phyloP scores from a whole-genome alignment of 768 basidiomycete genomes.

The Coprinopsis marcescibilis region DNA sequence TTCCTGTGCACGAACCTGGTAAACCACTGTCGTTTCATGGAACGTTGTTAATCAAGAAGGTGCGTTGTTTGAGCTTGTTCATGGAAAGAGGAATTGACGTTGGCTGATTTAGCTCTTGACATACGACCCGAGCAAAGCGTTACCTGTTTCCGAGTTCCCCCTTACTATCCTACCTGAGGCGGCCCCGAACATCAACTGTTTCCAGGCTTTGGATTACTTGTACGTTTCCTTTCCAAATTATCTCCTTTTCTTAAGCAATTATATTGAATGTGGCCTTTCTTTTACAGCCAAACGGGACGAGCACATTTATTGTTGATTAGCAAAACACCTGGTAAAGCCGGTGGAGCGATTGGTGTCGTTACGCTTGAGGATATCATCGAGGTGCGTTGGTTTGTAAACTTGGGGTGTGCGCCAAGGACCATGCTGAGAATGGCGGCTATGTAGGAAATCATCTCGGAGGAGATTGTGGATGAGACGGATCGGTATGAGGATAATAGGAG shows the following conservation, averaged over 20 bases:
- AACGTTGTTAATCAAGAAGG: slow-evolving; percentile 79
- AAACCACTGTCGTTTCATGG: slow-evolving; percentile 71
- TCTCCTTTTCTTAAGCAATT: neutral
- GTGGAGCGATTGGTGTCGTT: slow-evolving; percentile 87
- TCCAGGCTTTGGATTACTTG: slow-evolving; percentile 94
- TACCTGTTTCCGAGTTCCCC: slow-evolving; percentile 68
- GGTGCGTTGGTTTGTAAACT: too few relatives aligned
- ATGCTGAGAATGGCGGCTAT: neutral
- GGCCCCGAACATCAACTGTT: slow-evolving; percentile 81
- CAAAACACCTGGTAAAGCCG: slow-evolving; percentile 71
- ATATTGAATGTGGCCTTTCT: neutral
- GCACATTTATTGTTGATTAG: slow-evolving; percentile 88
- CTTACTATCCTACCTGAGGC: slow-evolving; percentile 90
- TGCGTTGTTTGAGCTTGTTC: slow-evolving; percentile 20
- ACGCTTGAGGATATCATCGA: slow-evolving; percentile 87
- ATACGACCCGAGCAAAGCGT: slow-evolving; percentile 80
- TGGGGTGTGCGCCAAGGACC: neutral
- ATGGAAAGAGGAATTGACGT: too few relatives aligned
- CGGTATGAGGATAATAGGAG: slow-evolving; percentile 82
- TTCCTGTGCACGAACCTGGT: slow-evolving; percentile 78
- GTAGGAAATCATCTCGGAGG: slow-evolving; percentile 93
- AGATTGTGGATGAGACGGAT: slow-evolving; percentile 95
- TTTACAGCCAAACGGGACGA: slow-evolving; percentile 79
- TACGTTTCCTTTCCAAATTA: slow-evolving; percentile 25
- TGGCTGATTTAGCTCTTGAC: slow-evolving; percentile 51